These are phyloP conservation scores for Saitozyma podzolica DNA, from an alignment of 768 basidiomycete species.

Conservation along the genomic window DNA sequence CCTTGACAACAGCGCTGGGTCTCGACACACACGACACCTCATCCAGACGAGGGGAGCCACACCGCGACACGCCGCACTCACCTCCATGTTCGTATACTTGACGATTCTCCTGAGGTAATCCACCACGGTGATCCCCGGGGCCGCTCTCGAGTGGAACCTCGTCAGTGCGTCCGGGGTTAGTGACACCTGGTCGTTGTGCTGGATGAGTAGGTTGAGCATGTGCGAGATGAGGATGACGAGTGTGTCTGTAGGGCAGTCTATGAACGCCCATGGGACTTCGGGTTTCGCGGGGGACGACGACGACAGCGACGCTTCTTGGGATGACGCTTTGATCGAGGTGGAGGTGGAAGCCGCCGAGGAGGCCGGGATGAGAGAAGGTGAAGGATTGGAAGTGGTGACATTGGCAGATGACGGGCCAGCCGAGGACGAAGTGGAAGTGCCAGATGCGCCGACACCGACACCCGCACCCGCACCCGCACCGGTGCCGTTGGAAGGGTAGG, in stretches of 20 bases:
- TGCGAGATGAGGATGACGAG: conserved; percentile 89
- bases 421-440: no score
- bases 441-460: no score
- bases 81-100: conserved; percentile 93
- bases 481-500: no score
- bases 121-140: conserved; percentile 80
- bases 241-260: conserved; percentile 76
- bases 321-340: no score
- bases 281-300: not conserved
- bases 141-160: conserved; percentile 90
- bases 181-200: conserved; percentile 94
- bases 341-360: no score
- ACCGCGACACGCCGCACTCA: conserved; percentile 51
- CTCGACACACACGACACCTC: not conserved
- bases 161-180: conserved; percentile 86
- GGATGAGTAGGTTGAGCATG: conserved; percentile 92
- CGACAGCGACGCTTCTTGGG: no score
- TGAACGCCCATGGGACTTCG: conserved; percentile 72
- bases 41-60: not conserved
- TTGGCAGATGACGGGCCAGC: no score
- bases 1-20: not conserved
- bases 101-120: conserved; percentile 95
- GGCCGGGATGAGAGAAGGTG: no score
- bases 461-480: no score
- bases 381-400: no score